phyloP scores from a whole-genome alignment of 2,329 filamentous ascomycete species.

The Metarhizium rileyi region DNA sequence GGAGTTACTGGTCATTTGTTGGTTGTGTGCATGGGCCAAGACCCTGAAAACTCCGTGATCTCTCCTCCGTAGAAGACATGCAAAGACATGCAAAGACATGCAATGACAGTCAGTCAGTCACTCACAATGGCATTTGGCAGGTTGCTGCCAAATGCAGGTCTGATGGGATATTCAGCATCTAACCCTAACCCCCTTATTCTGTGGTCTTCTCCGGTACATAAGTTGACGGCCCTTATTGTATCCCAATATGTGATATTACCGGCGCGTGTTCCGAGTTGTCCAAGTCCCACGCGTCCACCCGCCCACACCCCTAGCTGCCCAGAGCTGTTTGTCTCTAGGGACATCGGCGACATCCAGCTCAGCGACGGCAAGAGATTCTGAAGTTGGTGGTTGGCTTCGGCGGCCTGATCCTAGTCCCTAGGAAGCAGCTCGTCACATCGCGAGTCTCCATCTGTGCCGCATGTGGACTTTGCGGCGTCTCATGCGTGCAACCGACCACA shows the following conservation, averaged over 20 bases:
- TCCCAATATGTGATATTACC: too few relatives aligned
- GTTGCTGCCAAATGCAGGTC: neutral
- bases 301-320: neutral
- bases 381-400: neutral
- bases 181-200: neutral
- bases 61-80: too few relatives aligned
- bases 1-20: too few relatives aligned
- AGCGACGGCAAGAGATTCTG: neutral
- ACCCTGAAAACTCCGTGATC: too few relatives aligned
- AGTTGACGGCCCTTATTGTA: too few relatives aligned
- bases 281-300: neutral
- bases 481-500: constrained; percentile 5
- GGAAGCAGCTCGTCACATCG: constrained; percentile 3
- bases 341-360: neutral
- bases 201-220: too few relatives aligned
- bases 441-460: constrained; percentile 5
- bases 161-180: neutral
- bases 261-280: too few relatives aligned
- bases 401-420: neutral
- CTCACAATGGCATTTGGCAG: neutral
- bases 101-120: neutral
- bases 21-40: neutral
- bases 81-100: neutral
- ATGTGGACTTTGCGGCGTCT: constrained; percentile 6
- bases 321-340: neutral